Percentiles rank a stretch among this genome's conserved stretches.
Conservation (phyloP, 805 yeast genomes). For the Starmera caribaea region DNA sequence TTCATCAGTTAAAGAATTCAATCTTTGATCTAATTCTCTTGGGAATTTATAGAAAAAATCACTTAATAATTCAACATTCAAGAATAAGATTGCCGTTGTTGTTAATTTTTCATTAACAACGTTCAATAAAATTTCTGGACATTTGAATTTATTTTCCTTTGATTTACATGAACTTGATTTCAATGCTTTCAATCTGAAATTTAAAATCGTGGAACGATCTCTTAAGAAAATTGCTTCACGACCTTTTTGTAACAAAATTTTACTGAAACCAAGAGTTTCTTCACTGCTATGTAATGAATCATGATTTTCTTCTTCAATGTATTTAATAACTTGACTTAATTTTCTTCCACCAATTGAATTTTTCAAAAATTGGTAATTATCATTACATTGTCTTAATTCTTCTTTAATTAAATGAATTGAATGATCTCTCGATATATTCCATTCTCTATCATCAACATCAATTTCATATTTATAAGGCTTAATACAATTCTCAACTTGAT, state of each 20-base stretch:
- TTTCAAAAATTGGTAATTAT: constrained; percentile 47
- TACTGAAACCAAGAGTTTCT: constrained; percentile 81
- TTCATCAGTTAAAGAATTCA: constrained; percentile 57
- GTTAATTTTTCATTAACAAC: constrained; percentile 89
- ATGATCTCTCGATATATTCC: constrained; percentile 76
- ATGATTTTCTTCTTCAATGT: constrained; percentile 27
- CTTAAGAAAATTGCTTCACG: constrained; percentile 71
- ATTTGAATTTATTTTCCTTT: constrained; percentile 75
- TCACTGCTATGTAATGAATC: constrained; percentile 28
- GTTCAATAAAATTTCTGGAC: constrained; percentile 91
- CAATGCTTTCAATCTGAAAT: constrained; percentile 68
- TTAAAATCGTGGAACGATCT: constrained; percentile 60
- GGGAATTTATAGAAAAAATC: constrained; percentile 97
- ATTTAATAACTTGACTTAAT: constrained; percentile 72
- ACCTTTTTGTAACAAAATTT: constrained; percentile 66
- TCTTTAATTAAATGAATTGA: constrained; percentile 66
- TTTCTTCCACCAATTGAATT: constrained; percentile 76
- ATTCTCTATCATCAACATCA: constrained; percentile 91
- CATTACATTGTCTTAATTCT: constrained; percentile 76
- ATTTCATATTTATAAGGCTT: constrained; percentile 97
- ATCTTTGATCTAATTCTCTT: constrained; percentile 73
- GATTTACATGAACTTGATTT: constrained; percentile 67
- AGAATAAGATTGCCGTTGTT: constrained; percentile 83
- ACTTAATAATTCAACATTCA: constrained; percentile 87
- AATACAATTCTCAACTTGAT: constrained; percentile 96